phyloP scores from a whole-genome alignment of 352 stramenopile genomes.

The Phytopythium aichiense region DNA sequence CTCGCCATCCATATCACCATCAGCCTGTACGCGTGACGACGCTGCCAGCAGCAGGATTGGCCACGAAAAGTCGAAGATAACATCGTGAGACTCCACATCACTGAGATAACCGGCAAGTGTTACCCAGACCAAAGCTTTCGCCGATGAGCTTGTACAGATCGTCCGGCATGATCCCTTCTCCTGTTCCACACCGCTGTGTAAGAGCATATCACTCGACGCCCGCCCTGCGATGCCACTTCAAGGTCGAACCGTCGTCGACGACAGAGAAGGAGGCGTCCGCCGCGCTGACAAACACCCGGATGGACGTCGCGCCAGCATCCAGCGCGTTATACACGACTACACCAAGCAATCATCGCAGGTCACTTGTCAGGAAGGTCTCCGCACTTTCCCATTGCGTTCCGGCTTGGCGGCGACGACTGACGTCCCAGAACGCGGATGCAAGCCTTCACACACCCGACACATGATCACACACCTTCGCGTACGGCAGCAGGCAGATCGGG shows the following conservation, averaged over 20 bases:
- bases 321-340: constrained; percentile 74
- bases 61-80: no score
- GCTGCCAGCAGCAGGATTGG: constrained; percentile 15
- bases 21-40: constrained; percentile 21
- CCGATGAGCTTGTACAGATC: constrained; percentile 48
- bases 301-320: constrained; percentile 46
- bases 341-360: background rate
- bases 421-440: no score
- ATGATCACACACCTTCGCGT: constrained; percentile 45
- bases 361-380: no score
- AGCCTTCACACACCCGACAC: no score
- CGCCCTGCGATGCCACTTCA: no score
- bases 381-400: background rate
- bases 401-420: no score
- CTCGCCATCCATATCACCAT: background rate
- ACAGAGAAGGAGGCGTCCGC: constrained; percentile 48
- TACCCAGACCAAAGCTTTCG: constrained; percentile 30
- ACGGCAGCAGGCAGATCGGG: constrained; percentile 54
- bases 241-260: constrained; percentile 55
- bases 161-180: constrained; percentile 51
- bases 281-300: constrained; percentile 43
- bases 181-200: constrained; percentile 16
- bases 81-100: background rate
- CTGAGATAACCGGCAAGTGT: background rate
- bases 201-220: no score